phyloP scores from a whole-genome alignment of 2,329 filamentous ascomycete species.

The Phaeosphaeriaceae sp. region DNA sequence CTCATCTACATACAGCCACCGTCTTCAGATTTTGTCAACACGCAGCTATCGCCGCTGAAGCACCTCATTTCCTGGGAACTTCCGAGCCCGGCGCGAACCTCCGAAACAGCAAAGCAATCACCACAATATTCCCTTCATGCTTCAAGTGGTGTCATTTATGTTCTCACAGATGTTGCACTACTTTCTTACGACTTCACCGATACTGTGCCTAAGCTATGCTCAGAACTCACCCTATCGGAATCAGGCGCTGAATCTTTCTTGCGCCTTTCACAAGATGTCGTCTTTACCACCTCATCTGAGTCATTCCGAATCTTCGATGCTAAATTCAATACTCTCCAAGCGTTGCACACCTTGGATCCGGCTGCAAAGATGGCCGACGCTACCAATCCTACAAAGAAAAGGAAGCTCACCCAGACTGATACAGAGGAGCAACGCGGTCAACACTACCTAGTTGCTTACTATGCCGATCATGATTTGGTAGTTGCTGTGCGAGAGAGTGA shows the following conservation, averaged over 20 bases:
- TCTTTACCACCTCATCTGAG: slow-evolving; percentile 65
- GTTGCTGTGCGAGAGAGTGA: slow-evolving; percentile 69
- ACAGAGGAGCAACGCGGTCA: slow-evolving; percentile 52
- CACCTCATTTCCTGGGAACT: slow-evolving; percentile 41
- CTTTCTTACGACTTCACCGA: slow-evolving; percentile 69
- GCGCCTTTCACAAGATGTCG: slow-evolving; percentile 69
- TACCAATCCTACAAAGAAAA: slow-evolving; percentile 47
- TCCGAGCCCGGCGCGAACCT: slow-evolving; percentile 23
- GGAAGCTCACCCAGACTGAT: slow-evolving; percentile 35
- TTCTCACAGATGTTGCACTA: slow-evolving; percentile 62
- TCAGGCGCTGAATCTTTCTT: slow-evolving; percentile 66
- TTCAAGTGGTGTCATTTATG: slow-evolving; percentile 67
- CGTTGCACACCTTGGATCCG: slow-evolving; percentile 44
- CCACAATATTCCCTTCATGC: slow-evolving; percentile 64
- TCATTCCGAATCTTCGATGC: slow-evolving; percentile 68
- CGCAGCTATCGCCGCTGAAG: slow-evolving; percentile 38
- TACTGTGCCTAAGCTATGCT: slow-evolving; percentile 66
- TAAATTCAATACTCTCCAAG: slow-evolving; percentile 64
- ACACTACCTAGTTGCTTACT: slow-evolving; percentile 54
- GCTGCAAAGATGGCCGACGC: slow-evolving; percentile 16
- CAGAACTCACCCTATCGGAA: slow-evolving; percentile 57
- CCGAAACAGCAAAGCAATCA: slow-evolving; percentile 5
- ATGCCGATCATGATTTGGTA: slow-evolving; percentile 69
- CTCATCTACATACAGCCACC: slow-evolving; percentile 41
- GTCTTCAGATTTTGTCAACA: slow-evolving; percentile 36